Percentiles rank a stretch among this genome's conserved stretches.
Conservation (phyloP, 108 stramenopile genomes). For the Pseudonitzschia pungens region DNA sequence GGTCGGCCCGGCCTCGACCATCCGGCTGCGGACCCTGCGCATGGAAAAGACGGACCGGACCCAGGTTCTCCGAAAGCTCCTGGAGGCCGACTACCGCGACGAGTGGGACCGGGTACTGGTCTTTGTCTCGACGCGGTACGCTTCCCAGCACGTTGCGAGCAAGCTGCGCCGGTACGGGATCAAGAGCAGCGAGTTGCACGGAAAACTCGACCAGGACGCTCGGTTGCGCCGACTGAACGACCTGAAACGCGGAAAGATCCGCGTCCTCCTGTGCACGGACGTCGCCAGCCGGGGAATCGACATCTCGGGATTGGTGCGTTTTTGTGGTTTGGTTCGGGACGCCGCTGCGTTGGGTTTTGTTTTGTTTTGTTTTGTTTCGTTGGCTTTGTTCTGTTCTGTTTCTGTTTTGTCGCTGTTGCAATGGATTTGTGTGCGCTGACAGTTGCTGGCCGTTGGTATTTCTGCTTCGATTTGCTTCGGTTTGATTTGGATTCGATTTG, state of each 20-base stretch:
- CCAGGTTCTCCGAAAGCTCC: slow-evolving; percentile 52
- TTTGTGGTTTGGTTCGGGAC: background rate
- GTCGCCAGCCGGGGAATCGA: slow-evolving; percentile 96
- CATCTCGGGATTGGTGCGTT: slow-evolving; percentile 70
- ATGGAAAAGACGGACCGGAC: slow-evolving; percentile 66
- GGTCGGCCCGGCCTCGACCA: slow-evolving; percentile 64
- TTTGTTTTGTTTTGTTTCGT: background rate
- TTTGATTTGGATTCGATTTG: background rate
- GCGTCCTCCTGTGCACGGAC: slow-evolving; percentile 93
- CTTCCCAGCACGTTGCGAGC: slow-evolving; percentile 76
- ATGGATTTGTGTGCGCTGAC: background rate
- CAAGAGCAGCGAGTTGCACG: slow-evolving; percentile 86
- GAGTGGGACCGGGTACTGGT: slow-evolving; percentile 86
- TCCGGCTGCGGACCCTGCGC: slow-evolving; percentile 61
- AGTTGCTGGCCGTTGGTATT: too few relatives aligned
- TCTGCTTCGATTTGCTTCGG: background rate
- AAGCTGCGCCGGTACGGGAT: slow-evolving; percentile 78
- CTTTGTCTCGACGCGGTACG: slow-evolving; percentile 88
- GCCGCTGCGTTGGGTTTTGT: background rate
- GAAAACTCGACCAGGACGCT: slow-evolving; percentile 91
- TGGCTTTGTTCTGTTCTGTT: background rate
- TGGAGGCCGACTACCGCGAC: slow-evolving; percentile 48
- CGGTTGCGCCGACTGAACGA: slow-evolving; percentile 76
- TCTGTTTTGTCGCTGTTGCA: background rate
- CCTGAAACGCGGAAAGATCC: slow-evolving; percentile 73